A percentile compares a stretch with the other conserved stretches of the same genome.
Evolutionary conservation across 1,139 yeast genomes (phyloP).

Genomic region (Hanseniaspora uvarum): DNA sequence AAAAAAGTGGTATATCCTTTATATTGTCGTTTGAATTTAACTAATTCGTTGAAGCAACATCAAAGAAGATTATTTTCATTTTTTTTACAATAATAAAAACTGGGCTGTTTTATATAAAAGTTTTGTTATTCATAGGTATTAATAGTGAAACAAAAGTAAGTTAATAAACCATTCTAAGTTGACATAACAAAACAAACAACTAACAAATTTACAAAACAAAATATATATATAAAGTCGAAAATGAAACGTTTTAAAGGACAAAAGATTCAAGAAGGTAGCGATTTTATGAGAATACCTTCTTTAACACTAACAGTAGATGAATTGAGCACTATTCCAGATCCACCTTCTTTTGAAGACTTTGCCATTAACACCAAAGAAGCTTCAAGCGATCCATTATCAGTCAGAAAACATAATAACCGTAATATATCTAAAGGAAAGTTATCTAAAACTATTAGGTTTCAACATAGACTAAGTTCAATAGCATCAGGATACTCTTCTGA

Average conservation of each 20-base stretch:
- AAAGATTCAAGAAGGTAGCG: conserved; percentile 24
- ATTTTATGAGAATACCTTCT: conserved; percentile 29
- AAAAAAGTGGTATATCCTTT: no score
- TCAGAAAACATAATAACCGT: neutral
- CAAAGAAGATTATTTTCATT: neutral
- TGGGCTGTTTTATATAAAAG: no score
- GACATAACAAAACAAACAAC: neutral
- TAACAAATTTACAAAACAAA: conserved; percentile 20
- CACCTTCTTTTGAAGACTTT: conserved; percentile 17
- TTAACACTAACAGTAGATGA: conserved; percentile 27
- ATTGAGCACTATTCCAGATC: conserved; percentile 24
- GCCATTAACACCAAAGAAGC: conserved; percentile 19
- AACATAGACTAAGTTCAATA: conserved; percentile 28
- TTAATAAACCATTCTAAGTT: neutral
- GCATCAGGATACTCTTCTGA: conserved; percentile 18
- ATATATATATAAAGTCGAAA: no score
- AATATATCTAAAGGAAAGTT: conserved; percentile 23
- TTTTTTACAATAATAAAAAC: neutral
- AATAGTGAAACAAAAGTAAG: neutral
- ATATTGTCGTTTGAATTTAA: no score
- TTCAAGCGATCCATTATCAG: conserved; percentile 1
- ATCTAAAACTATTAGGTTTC: conserved; percentile 27
- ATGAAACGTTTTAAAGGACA: conserved; percentile 29
- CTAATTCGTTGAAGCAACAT: neutral
- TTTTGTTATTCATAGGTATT: no score